A percentile compares a stretch with the other conserved stretches of the same genome.
phyloP scores from a whole-genome alignment of 768 basidiomycete genomes.

The Chiua virens region DNA sequence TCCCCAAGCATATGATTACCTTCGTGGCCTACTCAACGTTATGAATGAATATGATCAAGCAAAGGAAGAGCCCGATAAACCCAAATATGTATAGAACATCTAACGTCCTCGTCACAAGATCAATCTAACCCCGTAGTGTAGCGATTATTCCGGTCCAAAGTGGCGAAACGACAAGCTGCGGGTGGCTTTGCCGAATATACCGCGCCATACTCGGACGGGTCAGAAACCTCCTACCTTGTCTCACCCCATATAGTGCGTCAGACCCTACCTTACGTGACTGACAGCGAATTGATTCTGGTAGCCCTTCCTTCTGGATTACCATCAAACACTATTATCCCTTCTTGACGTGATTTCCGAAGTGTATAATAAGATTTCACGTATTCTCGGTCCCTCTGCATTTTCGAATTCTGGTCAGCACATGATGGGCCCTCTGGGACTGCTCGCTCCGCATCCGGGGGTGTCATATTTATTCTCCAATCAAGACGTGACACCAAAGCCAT shows the following conservation, averaged over 20 bases:
- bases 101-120: not conserved
- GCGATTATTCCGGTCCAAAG: conserved; percentile 62
- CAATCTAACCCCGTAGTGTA: conserved; percentile 25
- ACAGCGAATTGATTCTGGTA: conserved; percentile 29
- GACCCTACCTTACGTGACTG: not conserved
- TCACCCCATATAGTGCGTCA: conserved; percentile 71
- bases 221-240: conserved; percentile 69
- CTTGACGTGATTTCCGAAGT: conserved; percentile 88
- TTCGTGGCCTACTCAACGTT: conserved; percentile 69
- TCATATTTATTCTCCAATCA: conserved; percentile 64
- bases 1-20: conserved; percentile 73
- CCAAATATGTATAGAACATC: conserved; percentile 59
- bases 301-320: conserved; percentile 91
- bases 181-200: conserved; percentile 61
- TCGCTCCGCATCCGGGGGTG: conserved; percentile 80
- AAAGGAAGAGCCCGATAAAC: conserved; percentile 51
- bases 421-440: conserved; percentile 70
- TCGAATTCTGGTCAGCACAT: conserved; percentile 69
- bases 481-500: conserved; percentile 38
- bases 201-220: conserved; percentile 55
- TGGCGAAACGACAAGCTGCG: conserved; percentile 49
- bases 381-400: conserved; percentile 82
- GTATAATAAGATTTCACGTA: conserved; percentile 82
- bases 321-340: conserved; percentile 83
- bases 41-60: conserved; percentile 77